Conservation (phyloP, 495 filamentous ascomycete genomes). For the Penicillium atrosanguineum region DNA sequence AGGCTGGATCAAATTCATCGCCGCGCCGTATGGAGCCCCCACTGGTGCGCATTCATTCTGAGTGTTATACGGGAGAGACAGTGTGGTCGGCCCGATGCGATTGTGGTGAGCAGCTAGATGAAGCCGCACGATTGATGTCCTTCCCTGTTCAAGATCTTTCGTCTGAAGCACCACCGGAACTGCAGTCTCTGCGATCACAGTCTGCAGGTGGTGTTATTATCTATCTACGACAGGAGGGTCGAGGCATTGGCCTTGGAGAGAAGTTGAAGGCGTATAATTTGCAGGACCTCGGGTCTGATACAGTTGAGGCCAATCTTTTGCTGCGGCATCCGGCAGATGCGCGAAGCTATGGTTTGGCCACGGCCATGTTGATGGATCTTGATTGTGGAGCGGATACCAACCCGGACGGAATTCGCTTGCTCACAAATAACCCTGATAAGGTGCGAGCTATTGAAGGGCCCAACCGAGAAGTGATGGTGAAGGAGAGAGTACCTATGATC, state of each 20-base stretch:
- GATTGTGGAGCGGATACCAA: constrained; percentile 58
- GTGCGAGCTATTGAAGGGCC: constrained; percentile 91
- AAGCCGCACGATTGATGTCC: constrained; percentile 92
- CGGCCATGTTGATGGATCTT: constrained; percentile 87
- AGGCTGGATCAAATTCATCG: constrained; percentile 12
- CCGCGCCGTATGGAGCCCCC: constrained; percentile 43
- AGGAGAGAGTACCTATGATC: constrained; percentile 90
- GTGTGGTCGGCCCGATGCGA: constrained; percentile 97
- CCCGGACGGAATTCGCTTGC: constrained; percentile 68
- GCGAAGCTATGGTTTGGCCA: constrained; percentile 88
- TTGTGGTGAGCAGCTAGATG: constrained; percentile 96
- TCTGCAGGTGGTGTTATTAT: constrained; percentile 84
- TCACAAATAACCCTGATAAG: constrained; percentile 99
- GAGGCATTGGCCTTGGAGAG: constrained; percentile 89
- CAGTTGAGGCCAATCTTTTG: constrained; percentile 91
- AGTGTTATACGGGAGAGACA: constrained; percentile 98
- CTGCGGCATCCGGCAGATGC: constrained; percentile 93
- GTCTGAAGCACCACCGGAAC: constrained; percentile 31
- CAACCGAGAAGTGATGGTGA: constrained; percentile 80
- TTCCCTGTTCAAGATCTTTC: constrained; percentile 51
- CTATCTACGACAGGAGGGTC: constrained; percentile 92
- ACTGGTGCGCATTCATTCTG: constrained; percentile 91
- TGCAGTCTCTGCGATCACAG: constrained; percentile 44
- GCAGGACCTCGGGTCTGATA: constrained; percentile 92
- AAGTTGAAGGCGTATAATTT: constrained; percentile 98